Base-by-base conservation (phyloP, 305 asterid genomes). In the Fraxinus greggii region DNA sequence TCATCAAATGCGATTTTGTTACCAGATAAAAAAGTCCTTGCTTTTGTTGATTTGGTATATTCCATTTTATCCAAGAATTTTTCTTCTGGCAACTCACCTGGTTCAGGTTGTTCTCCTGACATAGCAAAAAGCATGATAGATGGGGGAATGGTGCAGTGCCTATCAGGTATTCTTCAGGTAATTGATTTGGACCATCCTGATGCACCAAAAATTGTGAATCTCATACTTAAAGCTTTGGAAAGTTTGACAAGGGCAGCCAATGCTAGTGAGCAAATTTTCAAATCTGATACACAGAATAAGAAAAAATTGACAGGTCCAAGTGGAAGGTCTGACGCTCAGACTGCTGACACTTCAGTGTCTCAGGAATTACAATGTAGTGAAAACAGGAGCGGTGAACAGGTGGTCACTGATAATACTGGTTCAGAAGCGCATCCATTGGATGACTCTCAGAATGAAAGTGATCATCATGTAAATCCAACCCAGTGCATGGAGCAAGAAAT, bases 81-180 rank as follows among this genome's bases (percentile, higher is more conserved):
- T 84, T 89, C 99, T 23, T 89, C 98, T 61, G 89, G 92, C 79
- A 92, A 82, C 88, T 85, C 93, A 84, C 97, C 99, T 78, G 97
- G 97, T 86, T 92, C 98, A 85, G 98, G 98, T 24, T 92, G 98
- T 83, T 95, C 99, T 15, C 99, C 98, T 54, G 99, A 97, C 85
- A 93, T 95, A 85, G 98, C 99, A 48, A 97, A 91, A 87, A 91
- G 94, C 90, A 92, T 97, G 98, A 93, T 97, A 84, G 99, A 97
- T 88, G 98, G 98, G 80, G 98, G 99, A 78, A 85, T 97, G 88
- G 93, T 90, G 69, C 95, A 87, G 75, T 95, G 97, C 85, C 86
- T 97, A 42, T 95, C 99, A 10, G 91, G 92, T 78, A 93, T 97
- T 88, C 96, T 97, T 85, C 97, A 91, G 86, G 92, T 90, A 72